Evolutionary conservation across 257 asterid species (phyloP), one percentile per base, ranked within the genome.

Genomic region (Jacaranda copaia): DNA sequence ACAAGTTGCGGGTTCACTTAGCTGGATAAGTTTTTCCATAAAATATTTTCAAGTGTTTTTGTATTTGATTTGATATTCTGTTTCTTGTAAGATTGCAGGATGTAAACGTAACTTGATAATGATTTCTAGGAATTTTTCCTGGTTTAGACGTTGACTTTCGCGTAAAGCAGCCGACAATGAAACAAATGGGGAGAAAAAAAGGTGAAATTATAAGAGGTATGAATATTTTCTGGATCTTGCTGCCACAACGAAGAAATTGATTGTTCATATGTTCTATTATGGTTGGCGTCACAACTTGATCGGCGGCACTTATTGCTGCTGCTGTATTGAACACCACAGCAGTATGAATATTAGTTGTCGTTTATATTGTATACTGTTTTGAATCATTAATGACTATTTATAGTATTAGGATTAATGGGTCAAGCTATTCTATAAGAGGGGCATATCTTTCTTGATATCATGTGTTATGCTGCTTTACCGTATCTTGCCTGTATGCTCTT

Each of bases 1-100:
- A 87, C 84, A 92, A 94, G 85, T 53, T 94, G 80, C 95, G 91
- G 55, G 68, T 79, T 13, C 85, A 68, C 58, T 73, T 68, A 18
- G 40, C 81, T 36, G 84, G 72, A 83, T 84, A 80, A 81, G 62
- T 55, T 68, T 62, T 40, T 67, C 35, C n/a, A 49, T 77, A 4
- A 52, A 61, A 61, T 52, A 12, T 70, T 65, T 69, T 20, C 48
- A 64, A 63, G 60, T 53, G 14, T 39, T 53, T 45, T 20, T n/a
- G 10, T 76, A 53, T 49, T 74, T 72, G 58, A 19, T 80, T 67
- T 61, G 19, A 72, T 51, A 42, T 72, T 51, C 16, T 46, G 5
- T 11, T 61, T 57, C 68, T 57, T 77, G 76, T 79, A 79, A 58
- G 73, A 81, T 71, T 69, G 72, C 80, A 48, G 75, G 81, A 68